phyloP scores from a whole-genome alignment of 2,329 filamentous ascomycete genomes.

The Lachnellula willkommii region DNA sequence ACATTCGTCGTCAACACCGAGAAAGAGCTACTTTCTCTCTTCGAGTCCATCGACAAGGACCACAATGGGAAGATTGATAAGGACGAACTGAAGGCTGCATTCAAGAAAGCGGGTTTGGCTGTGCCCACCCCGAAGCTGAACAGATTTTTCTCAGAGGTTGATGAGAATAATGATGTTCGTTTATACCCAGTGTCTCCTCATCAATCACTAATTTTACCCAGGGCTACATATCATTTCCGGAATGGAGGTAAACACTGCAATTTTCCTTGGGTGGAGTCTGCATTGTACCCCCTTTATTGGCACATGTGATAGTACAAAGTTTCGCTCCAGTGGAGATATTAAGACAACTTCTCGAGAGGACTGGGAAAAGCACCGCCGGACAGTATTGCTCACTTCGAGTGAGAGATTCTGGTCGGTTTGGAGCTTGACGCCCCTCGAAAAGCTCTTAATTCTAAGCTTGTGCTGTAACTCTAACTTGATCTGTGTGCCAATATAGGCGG shows the following conservation, averaged over 20 bases:
- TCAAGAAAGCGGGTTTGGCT: slow-evolving; percentile 69
- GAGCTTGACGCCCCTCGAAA: not conserved
- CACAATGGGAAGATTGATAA: slow-evolving; percentile 82
- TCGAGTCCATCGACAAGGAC: slow-evolving; percentile 81
- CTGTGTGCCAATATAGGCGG: not conserved
- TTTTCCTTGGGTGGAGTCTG: not conserved
- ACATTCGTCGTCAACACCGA: slow-evolving; percentile 85
- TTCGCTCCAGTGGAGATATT: no score
- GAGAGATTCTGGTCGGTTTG: not conserved
- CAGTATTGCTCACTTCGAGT: not conserved
- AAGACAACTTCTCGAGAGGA: not conserved
- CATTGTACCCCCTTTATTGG: no score
- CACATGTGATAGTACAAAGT: no score
- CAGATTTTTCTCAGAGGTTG: slow-evolving; percentile 84
- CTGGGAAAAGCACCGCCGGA: not conserved
- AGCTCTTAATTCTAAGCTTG: not conserved
- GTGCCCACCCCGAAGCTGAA: slow-evolving; percentile 73
- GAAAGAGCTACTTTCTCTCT: slow-evolving; percentile 72
- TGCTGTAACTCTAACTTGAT: not conserved
- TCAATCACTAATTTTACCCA: slow-evolving; percentile 29
- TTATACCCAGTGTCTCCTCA: not conserved
- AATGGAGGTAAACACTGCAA: slow-evolving; percentile 74
- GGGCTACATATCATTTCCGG: slow-evolving; percentile 72
- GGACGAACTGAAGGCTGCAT: slow-evolving; percentile 73
- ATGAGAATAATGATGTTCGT: slow-evolving; percentile 68